Percentiles rank a stretch among this genome's conserved stretches.
phyloP scores from a whole-genome alignment of 108 stramenopile genomes.

The Skeletonema tropicum region DNA sequence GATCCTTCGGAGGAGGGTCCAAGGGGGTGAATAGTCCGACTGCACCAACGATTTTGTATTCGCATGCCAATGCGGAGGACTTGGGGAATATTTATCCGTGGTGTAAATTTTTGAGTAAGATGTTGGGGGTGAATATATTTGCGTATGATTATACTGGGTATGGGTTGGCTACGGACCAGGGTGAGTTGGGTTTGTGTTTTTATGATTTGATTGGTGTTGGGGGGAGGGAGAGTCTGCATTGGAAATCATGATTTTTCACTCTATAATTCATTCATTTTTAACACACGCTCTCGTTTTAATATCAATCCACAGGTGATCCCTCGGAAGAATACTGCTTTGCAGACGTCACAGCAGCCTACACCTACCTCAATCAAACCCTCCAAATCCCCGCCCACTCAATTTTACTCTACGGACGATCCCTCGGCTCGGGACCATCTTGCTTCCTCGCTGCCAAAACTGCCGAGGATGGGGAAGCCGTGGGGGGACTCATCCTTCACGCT shows the following conservation, averaged over 20 bases:
- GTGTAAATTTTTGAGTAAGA: constrained; percentile 91
- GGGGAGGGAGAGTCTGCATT: not conserved
- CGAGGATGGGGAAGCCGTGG: constrained; percentile 73
- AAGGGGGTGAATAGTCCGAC: not conserved
- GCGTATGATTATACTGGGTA: constrained; percentile 99
- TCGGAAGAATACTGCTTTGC: constrained; percentile 94
- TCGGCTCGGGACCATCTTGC: constrained; percentile 95
- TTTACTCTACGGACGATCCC: constrained; percentile 92
- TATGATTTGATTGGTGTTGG: too few relatives aligned
- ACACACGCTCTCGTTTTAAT: not conserved
- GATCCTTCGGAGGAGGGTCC: not conserved
- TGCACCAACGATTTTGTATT: constrained; percentile 86
- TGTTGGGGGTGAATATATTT: constrained; percentile 93
- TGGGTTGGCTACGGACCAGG: constrained; percentile 84
- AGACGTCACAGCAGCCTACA: constrained; percentile 92
- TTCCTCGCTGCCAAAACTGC: constrained; percentile 89
- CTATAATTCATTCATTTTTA: not conserved
- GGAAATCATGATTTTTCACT: not conserved
- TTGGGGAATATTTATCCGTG: constrained; percentile 91
- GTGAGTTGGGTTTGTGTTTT: constrained; percentile 40
- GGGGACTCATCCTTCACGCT: constrained; percentile 94
- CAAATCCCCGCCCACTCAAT: constrained; percentile 85
- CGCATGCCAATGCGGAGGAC: constrained; percentile 96
- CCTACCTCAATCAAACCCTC: constrained; percentile 76
- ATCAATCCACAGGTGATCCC: constrained; percentile 59